Percentiles rank a stretch among this genome's conserved stretches.
Conservation (phyloP, 2,329 filamentous ascomycete genomes). For the Colletotrichum sp. region DNA sequence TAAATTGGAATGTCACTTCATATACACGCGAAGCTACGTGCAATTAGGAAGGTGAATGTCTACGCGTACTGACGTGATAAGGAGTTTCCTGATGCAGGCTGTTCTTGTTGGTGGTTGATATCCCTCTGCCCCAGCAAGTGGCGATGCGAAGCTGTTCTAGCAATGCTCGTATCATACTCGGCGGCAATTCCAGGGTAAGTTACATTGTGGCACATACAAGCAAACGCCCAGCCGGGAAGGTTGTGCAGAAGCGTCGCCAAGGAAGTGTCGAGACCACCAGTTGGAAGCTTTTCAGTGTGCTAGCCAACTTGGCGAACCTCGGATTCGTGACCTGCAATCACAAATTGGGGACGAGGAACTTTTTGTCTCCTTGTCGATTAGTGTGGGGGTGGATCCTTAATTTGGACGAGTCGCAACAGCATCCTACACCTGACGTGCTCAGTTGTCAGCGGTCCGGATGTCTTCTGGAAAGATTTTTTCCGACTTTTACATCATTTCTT, state of each 20-base stretch:
- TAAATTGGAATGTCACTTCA: neutral
- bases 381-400: neutral
- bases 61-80: neutral
- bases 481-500: neutral
- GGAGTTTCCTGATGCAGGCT: neutral
- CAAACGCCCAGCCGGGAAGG: conserved; percentile 8
- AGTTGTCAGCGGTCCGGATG: neutral
- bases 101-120: neutral
- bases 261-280: neutral
- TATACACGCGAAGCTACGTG: neutral
- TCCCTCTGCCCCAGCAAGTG: neutral
- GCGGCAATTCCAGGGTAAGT: neutral
- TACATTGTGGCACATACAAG: neutral
- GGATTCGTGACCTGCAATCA: neutral
- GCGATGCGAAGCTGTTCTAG: neutral
- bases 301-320: neutral
- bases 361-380: neutral
- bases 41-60: neutral
- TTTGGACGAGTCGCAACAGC: neutral
- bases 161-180: neutral
- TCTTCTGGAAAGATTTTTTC: neutral
- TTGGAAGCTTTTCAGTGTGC: neutral
- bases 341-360: neutral
- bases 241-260: neutral
- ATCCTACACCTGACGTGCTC: conserved; percentile 17